These are phyloP conservation scores for Rauvolfia tetraphylla DNA, from an alignment of 257 asterid genomes.

Conservation along the genomic window DNA sequence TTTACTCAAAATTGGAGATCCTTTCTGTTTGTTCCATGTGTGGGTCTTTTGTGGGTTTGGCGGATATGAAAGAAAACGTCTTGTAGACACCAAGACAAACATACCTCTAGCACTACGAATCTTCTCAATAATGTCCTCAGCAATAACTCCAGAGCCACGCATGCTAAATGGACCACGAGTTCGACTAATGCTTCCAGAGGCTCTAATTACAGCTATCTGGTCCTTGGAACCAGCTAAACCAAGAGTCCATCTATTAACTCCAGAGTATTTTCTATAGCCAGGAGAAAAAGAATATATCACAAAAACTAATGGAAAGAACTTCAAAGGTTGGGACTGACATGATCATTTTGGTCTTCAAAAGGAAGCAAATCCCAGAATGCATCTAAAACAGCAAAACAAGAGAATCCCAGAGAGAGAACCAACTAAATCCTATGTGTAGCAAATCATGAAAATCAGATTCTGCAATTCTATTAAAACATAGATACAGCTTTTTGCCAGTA, in stretches of 20 bases:
- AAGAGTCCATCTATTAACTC: constrained; percentile 80
- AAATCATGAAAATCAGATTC: not conserved
- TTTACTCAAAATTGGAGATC: not conserved
- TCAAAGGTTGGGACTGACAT: not conserved
- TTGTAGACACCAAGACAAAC: constrained; percentile 10
- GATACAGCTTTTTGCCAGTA: not conserved
- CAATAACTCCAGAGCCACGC: constrained; percentile 76
- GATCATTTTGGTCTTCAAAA: too few relatives aligned
- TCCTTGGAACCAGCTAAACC: constrained; percentile 73
- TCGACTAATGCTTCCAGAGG: constrained; percentile 96
- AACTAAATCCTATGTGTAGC: not conserved
- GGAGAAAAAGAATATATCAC: not conserved
- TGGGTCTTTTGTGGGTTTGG: too few relatives aligned
- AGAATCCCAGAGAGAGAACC: not conserved
- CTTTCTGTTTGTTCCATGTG: not conserved
- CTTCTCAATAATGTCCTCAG: constrained; percentile 87
- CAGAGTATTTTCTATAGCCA: constrained; percentile 62
- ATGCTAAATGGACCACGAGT: constrained; percentile 54
- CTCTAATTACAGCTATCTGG: constrained; percentile 85
- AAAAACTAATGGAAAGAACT: not conserved
- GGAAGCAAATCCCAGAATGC: not conserved
- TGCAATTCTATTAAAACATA: not conserved
- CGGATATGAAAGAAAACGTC: not conserved
- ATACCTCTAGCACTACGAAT: constrained; percentile 80
- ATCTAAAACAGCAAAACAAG: not conserved